Conservation (phyloP, 2,329 filamentous ascomycete species). For the Pseudofabraea citricarpa region DNA sequence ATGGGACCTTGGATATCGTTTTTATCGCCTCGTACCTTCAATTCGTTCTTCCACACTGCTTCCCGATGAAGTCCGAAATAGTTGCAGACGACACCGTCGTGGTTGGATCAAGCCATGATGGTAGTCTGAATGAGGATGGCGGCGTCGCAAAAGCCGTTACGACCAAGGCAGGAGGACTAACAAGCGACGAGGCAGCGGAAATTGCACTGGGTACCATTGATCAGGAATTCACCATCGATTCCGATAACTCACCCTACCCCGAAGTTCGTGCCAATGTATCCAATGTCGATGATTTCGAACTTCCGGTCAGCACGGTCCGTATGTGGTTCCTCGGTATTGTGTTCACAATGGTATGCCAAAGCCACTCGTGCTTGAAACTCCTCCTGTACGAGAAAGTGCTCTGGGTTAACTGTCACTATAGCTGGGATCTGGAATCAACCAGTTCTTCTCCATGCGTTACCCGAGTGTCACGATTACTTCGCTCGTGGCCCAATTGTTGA, state of each 20-base stretch:
- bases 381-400: background rate
- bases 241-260: slow-evolving; percentile 49
- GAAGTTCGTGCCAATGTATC: slow-evolving; percentile 50
- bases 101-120: background rate
- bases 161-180: background rate
- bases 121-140: background rate
- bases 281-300: slow-evolving; percentile 54
- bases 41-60: too few relatives aligned
- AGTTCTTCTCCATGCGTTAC: slow-evolving; percentile 6
- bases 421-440: slow-evolving; percentile 5
- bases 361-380: background rate
- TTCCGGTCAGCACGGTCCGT: slow-evolving; percentile 60
- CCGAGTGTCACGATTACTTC: slow-evolving; percentile 7
- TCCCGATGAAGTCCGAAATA: background rate
- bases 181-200: slow-evolving; percentile 4
- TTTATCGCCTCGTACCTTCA: too few relatives aligned
- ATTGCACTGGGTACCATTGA: slow-evolving; percentile 8
- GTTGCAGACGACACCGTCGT: background rate
- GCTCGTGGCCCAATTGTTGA: slow-evolving; percentile 6
- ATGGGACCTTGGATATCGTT: too few relatives aligned
- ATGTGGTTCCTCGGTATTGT: slow-evolving; percentile 56
- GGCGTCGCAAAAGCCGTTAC: too few relatives aligned
- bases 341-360: slow-evolving; percentile 1
- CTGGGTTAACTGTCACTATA: background rate
- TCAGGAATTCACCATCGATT: slow-evolving; percentile 4